Evolutionary conservation across 176 grass and related monocot genomes (phyloP).

Genomic region (Bothriochloa decipiens): DNA sequence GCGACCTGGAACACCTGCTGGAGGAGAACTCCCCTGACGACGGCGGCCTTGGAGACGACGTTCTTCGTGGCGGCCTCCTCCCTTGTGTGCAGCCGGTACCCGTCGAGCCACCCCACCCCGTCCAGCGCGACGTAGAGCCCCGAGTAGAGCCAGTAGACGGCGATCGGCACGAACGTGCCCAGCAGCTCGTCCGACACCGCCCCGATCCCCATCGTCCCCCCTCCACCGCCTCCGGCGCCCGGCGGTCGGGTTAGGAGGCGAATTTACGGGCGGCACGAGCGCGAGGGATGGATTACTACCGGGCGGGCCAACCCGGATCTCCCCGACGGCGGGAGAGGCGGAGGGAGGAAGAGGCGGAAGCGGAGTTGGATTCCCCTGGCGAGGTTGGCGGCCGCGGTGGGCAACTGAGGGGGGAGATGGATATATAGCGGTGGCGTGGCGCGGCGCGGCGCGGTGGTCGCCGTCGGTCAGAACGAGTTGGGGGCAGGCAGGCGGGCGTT

Average conservation of each 20-base stretch:
- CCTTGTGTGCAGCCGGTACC: constrained; percentile 77
- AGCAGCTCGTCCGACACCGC: constrained; percentile 78
- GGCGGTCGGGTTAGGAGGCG: neutral
- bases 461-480: constrained; percentile 39
- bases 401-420: neutral
- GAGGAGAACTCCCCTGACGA: constrained; percentile 84
- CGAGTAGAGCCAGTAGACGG: constrained; percentile 87
- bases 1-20: constrained; percentile 83
- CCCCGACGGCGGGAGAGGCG: neutral
- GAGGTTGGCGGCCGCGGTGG: neutral
- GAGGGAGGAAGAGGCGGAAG: neutral
- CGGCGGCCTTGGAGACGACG: constrained; percentile 63
- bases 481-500: neutral
- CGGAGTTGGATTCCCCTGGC: neutral
- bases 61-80: constrained; percentile 70
- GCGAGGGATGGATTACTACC: constrained; percentile 1
- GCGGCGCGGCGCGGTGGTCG: constrained; percentile 33
- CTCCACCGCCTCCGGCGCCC: constrained; percentile 22
- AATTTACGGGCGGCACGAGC: neutral
- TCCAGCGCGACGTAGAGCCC: constrained; percentile 70
- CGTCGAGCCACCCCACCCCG: constrained; percentile 43
- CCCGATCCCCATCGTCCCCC: constrained; percentile 56
- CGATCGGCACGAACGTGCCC: constrained; percentile 88
- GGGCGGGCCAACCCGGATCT: constrained; percentile 39
- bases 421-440: constrained; percentile 30